Evolutionary conservation across 768 basidiomycete species (phyloP).

Genomic region (Tubosaeta brunneosetosa): DNA sequence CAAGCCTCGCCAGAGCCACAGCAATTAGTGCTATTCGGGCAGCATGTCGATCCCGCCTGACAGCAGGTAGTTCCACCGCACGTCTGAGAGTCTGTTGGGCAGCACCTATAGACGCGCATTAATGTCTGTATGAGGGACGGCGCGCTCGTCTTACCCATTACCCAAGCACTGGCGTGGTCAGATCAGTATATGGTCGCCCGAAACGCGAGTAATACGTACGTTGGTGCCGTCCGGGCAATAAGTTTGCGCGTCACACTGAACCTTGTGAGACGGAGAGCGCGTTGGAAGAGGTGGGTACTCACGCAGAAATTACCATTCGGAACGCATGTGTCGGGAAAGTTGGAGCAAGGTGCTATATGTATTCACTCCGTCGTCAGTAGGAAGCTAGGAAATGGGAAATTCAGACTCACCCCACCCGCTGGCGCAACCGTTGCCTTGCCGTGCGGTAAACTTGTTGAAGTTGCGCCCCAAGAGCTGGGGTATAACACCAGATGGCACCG

Average conservation of each 20-base stretch:
- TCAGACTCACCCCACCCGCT: conserved; percentile 11
- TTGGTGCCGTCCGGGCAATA: conserved; percentile 15
- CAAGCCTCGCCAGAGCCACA: conserved; percentile 12
- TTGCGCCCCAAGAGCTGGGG: conserved; percentile 10
- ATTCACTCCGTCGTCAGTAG: not conserved
- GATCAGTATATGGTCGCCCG: not conserved
- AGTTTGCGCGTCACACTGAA: conserved; percentile 7
- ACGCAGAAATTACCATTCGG: conserved; percentile 19
- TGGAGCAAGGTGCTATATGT: conserved; percentile 16
- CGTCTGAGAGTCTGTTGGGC: conserved; percentile 10
- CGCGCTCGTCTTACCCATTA: conserved; percentile 1
- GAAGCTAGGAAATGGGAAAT: not conserved
- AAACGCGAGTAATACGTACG: conserved; percentile 7
- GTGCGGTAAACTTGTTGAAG: conserved; percentile 5
- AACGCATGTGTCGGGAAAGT: conserved; percentile 16
- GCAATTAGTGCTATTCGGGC: conserved; percentile 1
- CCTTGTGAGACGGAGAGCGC: not conserved
- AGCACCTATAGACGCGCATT: conserved; percentile 9
- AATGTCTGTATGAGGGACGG: not conserved
- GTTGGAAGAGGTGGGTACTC: not conserved
- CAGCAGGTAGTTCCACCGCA: conserved; percentile 17
- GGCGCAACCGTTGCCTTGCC: conserved; percentile 6
- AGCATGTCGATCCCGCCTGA: conserved; percentile 5
- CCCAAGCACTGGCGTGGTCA: conserved; percentile 9
- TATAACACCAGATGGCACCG: not conserved